These are phyloP conservation scores for Aureobasidium zeae DNA, from an alignment of 2,329 filamentous ascomycete genomes.

Conservation along the genomic window DNA sequence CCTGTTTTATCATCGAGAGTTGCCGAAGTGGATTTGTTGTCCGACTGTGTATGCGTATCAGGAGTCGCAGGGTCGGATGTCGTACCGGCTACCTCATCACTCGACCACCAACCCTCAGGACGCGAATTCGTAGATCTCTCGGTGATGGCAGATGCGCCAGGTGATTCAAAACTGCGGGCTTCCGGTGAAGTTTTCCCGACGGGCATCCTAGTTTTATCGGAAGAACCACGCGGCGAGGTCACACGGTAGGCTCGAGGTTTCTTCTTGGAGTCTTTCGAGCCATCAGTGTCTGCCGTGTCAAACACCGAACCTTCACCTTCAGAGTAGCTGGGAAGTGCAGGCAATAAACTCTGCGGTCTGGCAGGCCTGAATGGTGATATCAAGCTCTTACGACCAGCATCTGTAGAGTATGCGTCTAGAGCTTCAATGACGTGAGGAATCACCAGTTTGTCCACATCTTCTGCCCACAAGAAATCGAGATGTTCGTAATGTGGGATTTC, in stretches of 20 bases:
- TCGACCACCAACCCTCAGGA: constrained; percentile 16
- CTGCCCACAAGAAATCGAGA: constrained; percentile 90
- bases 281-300: constrained; percentile 10
- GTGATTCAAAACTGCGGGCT: background rate
- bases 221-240: background rate
- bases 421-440: constrained; percentile 90
- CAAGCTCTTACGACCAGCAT: constrained; percentile 7
- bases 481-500: constrained; percentile 92
- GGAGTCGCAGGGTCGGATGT: constrained; percentile 15
- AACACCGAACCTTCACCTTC: constrained; percentile 12
- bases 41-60: constrained; percentile 5
- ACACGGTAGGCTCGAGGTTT: constrained; percentile 1
- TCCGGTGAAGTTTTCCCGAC: constrained; percentile 5
- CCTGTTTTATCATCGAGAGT: too few species aligned
- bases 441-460: constrained; percentile 72
- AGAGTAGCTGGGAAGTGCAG: constrained; percentile 16
- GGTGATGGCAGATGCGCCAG: constrained; percentile 9
- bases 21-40: too few species aligned
- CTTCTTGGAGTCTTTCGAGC: background rate
- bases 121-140: constrained; percentile 15
- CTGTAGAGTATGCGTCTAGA: constrained; percentile 53
- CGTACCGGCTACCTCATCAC: constrained; percentile 11
- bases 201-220: background rate
- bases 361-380: constrained; percentile 12
- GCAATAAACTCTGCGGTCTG: constrained; percentile 9